Base-by-base conservation (phyloP, 2,329 filamentous ascomycete genomes). In the Epichloe gansuensis region DNA sequence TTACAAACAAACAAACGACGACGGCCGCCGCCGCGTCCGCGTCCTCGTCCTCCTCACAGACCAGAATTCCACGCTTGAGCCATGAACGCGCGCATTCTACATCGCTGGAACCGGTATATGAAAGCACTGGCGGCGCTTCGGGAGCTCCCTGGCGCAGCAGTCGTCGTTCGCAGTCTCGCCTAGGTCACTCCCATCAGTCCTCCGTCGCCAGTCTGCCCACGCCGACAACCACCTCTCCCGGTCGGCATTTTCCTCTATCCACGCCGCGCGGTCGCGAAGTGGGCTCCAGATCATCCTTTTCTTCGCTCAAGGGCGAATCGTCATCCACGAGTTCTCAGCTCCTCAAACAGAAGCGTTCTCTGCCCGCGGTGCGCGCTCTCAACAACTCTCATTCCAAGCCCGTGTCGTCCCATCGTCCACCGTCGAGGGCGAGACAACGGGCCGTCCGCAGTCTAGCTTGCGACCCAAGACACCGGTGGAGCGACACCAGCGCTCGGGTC, bases 61-160 rank as follows among this genome's bases (percentile, higher is more conserved):
- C 90, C 37, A 84, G 90, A 53, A 85, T 95, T 55, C 90, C 91
- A 39, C 81, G 90, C 50, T 85, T 91, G 38, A 76, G 75, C 55
- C 83, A 87, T 66, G 85, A 88, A 62, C 78, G 85, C 51, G 80
- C 83, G 5, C 80, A 82, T 59, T 86, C 86, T 8, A 70, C 68
- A 11, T 84, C 85, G 17, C 76, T 97, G n/a, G 91, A 95, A 64
- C 90, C 91, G 23, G 90, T 97, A 5, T 94, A 89, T 41, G 91
- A 97, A 69, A 90, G 83, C 58, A 90, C 90, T 49, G 88, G 83
- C 58, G 90, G 91, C 50, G 88, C 83, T 4, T 81, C 87, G 21
- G 78, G 86, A 47, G 72, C 75, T 50, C 72, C 75, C 43, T 80
- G 76, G 55, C 71, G 72, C 15, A 47, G 21, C 43, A 75, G 75